Evolutionary conservation across 306 rosid species (phyloP).

Genomic region (Glycyrrhiza uralensis): DNA sequence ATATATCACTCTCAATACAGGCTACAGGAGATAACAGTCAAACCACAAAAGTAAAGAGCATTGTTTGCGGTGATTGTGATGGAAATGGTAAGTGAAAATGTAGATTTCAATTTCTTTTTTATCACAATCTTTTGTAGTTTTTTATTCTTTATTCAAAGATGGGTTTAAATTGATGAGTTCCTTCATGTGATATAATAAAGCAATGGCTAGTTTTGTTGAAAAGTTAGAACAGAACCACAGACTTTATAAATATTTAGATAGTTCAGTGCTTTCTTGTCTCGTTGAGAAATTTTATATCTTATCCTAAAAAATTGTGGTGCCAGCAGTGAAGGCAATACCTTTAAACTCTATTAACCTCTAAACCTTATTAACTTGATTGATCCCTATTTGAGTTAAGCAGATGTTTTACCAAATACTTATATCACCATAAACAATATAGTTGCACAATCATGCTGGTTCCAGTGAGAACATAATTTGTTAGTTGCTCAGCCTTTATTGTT

Average conservation of each 20-base stretch:
- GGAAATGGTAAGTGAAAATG: slow-evolving; percentile 76
- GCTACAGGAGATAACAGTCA: slow-evolving; percentile 50
- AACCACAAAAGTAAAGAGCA: slow-evolving; percentile 45
- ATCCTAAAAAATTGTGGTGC: neutral
- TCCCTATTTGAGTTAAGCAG: neutral
- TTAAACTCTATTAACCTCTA: neutral
- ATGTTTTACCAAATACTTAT: neutral
- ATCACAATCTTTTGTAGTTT: neutral
- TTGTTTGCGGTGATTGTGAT: slow-evolving; percentile 70
- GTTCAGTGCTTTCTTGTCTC: neutral
- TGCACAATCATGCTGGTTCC: neutral
- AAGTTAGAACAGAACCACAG: neutral
- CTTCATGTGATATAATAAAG: neutral
- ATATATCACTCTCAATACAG: slow-evolving; percentile 43
- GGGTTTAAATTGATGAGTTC: neutral
- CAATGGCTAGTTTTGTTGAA: neutral
- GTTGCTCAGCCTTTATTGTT: neutral
- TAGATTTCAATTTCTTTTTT: neutral
- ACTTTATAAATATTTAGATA: neutral
- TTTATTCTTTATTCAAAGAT: neutral
- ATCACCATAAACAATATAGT: slow-evolving; percentile 4
- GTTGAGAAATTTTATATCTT: neutral
- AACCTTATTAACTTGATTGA: neutral
- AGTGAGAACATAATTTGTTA: neutral
- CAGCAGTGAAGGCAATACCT: neutral